These are phyloP conservation scores for Phytophthora pluvialis DNA, from an alignment of 352 stramenopile species.

Conservation along the genomic window DNA sequence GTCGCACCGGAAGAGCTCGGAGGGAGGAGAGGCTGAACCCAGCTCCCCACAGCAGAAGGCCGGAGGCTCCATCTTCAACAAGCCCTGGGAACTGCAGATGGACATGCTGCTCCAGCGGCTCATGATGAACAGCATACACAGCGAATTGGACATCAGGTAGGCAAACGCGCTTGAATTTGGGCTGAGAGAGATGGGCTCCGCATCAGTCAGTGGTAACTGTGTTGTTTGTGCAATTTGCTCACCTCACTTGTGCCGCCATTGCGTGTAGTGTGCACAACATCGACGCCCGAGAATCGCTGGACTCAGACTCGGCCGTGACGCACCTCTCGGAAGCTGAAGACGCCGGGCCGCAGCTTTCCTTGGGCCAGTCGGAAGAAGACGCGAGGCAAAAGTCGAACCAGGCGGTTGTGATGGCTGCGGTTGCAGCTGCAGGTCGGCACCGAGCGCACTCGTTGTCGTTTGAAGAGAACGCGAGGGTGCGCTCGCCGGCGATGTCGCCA, in stretches of 20 bases:
- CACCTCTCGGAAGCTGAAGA: conserved; percentile 47
- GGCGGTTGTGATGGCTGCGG: conserved; percentile 49
- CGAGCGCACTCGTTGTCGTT: conserved; percentile 53
- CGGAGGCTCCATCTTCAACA: conserved; percentile 32
- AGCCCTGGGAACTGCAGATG: conserved; percentile 88
- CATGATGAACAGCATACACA: conserved; percentile 86
- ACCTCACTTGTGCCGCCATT: neutral
- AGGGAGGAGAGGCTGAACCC: conserved; percentile 14
- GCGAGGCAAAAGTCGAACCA: conserved; percentile 43
- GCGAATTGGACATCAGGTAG: conserved; percentile 74
- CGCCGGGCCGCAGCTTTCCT: neutral
- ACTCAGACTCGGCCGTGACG: conserved; percentile 46
- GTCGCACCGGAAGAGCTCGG: conserved; percentile 24
- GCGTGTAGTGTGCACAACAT: conserved; percentile 76
- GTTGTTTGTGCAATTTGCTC: conserved; percentile 28
- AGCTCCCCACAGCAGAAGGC: conserved; percentile 19
- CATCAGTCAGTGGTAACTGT: conserved; percentile 4
- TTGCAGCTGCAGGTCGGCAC: conserved; percentile 46
- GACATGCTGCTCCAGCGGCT: conserved; percentile 83
- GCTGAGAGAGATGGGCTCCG: neutral
- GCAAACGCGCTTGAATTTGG: conserved; percentile 8
- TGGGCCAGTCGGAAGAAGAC: conserved; percentile 39
- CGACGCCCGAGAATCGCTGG: conserved; percentile 60
- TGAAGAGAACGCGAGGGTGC: conserved; percentile 31
- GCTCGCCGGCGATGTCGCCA: conserved; percentile 27